Base-by-base conservation (phyloP, 169 alveolate species). In the Hepatocystis sp. region DNA sequence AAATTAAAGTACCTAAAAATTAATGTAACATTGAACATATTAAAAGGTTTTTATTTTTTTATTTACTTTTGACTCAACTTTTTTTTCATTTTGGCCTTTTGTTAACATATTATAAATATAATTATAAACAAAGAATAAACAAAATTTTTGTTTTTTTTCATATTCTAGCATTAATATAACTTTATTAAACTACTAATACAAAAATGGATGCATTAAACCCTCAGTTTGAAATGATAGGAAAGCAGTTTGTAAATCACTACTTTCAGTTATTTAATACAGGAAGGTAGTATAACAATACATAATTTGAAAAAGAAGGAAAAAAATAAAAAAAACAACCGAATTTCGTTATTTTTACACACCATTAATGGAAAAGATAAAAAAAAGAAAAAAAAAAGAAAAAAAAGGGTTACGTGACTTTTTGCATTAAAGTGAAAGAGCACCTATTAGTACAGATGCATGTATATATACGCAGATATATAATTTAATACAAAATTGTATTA, bases 201-300 rank as follows among this genome's bases (percentile, higher is more conserved):
- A 71, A 71, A 71, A 71, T 71, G 86, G 86, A 71, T 71, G 58
- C 58, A 76, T 63, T 89, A 40, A 89, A 89, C 58, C 93, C 93
- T 40, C 93, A 89, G 52, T 89, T 89, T 44, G 93, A 89, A 65
- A 90, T 84, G 17, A 90, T 93, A 23, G 96, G 96, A 19, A 84
- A 90, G 61, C 95, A 93, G 44, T 93, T 93, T 56, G 91, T 90
- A 34, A 85, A 90, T 25, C 96, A 91, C 86, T 93, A 93, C 91
- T 93, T 92, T 86, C 94, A 91, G 65, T 71, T 92, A 17, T 88
- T 93, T 78, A 91, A 88, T 53, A 89, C 88, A 19, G 90, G 91
- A 56, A 90, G 96, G 90, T 86, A 84, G n/a, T n/a, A n/a, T n/a
- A n/a, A n/a, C n/a, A n/a, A n/a, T n/a, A n/a, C n/a, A n/a, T n/a